Evolutionary conservation across 306 rosid species (phyloP), one percentile per base, ranked within the genome.

Genomic region (Quercus variabilis): DNA sequence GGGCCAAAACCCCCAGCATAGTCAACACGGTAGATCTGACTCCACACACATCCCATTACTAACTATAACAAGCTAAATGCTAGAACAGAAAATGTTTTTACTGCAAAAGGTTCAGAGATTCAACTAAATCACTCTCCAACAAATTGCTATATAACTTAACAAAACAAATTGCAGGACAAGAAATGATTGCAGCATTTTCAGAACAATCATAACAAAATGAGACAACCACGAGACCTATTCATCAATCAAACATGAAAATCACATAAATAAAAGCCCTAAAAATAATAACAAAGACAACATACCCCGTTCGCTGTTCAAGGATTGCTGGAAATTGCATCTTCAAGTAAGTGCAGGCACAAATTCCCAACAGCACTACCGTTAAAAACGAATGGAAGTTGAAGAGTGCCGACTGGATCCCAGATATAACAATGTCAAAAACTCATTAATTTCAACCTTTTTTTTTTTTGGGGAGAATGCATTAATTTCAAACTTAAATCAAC

Each of bases 321-420:
- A 86, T 68, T 2, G 87, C 87, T 33, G 89, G 87, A 81, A 86
- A 86, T 76, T 86, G 89, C 87, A 86, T 83, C 82, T 86, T 86
- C 77, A 86, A 64, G 77, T 74, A 86, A 58, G 89, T 86, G 79
- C 89, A 86, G 54, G 87, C 79, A 43, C 89, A 86, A 69, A 86
- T 86, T 51, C 83, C 89, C 79, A 86, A 58, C 35, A 86, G 87
- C 77, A 86, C 82, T 23, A 86, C 89, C 23, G 87, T 80, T 21
- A 86, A 80, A 81, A 86, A 86, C 3, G 89, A 86, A 75, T 86
- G 89, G 75, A 86, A 86, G 81, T 86, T 86, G 83, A 86, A 86
- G 55, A 86, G 89, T 3, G 85, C 89, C 1, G 89, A 86, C 87
- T 86, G 87, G 81, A 83, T 83, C 51, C 74, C 57, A 74, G 78